Evolutionary conservation across 495 filamentous ascomycete genomes (phyloP).

Genomic region (Penicillium ucsense): DNA sequence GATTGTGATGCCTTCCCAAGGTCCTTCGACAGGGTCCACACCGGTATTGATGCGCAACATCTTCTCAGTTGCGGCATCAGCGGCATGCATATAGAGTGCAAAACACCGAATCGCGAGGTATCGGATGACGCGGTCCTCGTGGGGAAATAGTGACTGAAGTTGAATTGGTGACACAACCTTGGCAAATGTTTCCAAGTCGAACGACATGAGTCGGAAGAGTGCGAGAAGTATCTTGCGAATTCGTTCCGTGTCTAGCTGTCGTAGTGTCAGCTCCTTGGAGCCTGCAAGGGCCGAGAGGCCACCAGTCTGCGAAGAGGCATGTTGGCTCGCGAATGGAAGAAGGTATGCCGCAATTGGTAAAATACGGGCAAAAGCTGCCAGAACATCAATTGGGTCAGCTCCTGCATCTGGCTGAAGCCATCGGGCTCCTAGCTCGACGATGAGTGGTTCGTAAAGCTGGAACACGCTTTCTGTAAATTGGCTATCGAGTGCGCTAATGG

Average conservation of each 20-base stretch:
- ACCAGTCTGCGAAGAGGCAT: slow-evolving; percentile 33
- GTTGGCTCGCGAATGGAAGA: slow-evolving; percentile 36
- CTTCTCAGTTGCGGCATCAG: slow-evolving; percentile 64
- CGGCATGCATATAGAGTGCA: slow-evolving; percentile 66
- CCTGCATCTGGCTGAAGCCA: slow-evolving; percentile 48
- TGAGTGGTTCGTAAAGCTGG: slow-evolving; percentile 54
- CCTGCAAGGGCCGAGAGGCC: slow-evolving; percentile 30
- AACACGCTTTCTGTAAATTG: slow-evolving; percentile 59
- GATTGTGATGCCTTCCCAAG: slow-evolving; percentile 66
- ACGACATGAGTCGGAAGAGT: slow-evolving; percentile 65
- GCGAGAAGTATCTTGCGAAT: slow-evolving; percentile 48
- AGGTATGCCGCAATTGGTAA: slow-evolving; percentile 71
- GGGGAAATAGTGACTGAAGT: slow-evolving; percentile 57
- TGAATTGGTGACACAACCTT: slow-evolving; percentile 51
- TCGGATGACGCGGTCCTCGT: slow-evolving; percentile 50
- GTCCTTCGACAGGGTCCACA: slow-evolving; percentile 48
- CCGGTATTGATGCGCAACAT: slow-evolving; percentile 58
- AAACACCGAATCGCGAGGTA: slow-evolving; percentile 77
- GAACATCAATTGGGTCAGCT: slow-evolving; percentile 37
- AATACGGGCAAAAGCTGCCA: slow-evolving; percentile 69
- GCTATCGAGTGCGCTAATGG: slow-evolving; percentile 55
- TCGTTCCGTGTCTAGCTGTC: slow-evolving; percentile 25
- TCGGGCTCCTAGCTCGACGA: slow-evolving; percentile 70
- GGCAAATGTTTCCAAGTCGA: slow-evolving; percentile 57
- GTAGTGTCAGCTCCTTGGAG: slow-evolving; percentile 28